Evolutionary conservation across 805 yeast species (phyloP).

Genomic region (Limtongia smithiae): DNA sequence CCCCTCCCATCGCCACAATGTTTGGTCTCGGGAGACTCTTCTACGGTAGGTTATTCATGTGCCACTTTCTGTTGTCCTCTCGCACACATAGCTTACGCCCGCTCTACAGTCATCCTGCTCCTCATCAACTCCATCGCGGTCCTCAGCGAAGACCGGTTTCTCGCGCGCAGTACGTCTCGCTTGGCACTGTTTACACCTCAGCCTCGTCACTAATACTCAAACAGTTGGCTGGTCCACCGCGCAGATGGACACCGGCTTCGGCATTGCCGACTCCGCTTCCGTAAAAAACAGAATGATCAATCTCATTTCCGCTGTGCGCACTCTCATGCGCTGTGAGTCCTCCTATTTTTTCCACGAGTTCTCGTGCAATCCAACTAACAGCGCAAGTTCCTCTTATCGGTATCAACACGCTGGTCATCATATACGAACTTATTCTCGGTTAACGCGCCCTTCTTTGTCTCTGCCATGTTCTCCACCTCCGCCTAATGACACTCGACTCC

Average conservation of each 20-base stretch:
- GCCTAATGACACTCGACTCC: not conserved
- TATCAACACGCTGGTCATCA: constrained; percentile 59
- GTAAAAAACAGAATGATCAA: constrained; percentile 59
- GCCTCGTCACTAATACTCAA: not conserved
- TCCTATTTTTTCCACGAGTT: not conserved
- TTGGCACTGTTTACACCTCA: not conserved
- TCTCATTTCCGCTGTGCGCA: constrained; percentile 69
- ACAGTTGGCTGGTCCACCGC: constrained; percentile 48
- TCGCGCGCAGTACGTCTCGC: constrained; percentile 52
- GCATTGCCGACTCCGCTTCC: constrained; percentile 40
- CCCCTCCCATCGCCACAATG: no score
- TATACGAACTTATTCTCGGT: constrained; percentile 68
- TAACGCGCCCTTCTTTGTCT: constrained; percentile 33
- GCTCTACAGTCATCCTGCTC: constrained; percentile 40
- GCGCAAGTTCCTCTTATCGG: constrained; percentile 61
- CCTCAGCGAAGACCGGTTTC: constrained; percentile 73
- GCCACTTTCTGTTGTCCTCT: not conserved
- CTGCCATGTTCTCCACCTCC: not conserved
- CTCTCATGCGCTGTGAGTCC: constrained; percentile 60
- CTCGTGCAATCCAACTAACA: not conserved
- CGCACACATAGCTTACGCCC: not conserved
- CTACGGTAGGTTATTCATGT: constrained; percentile 32
- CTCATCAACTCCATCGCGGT: constrained; percentile 73
- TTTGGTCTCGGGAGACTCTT: constrained; percentile 40
- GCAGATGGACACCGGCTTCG: constrained; percentile 45